Evolutionary conservation across 2,329 filamentous ascomycete genomes (phyloP), one percentile per base, ranked within the genome.

Genomic region (Microsporum canis): DNA sequence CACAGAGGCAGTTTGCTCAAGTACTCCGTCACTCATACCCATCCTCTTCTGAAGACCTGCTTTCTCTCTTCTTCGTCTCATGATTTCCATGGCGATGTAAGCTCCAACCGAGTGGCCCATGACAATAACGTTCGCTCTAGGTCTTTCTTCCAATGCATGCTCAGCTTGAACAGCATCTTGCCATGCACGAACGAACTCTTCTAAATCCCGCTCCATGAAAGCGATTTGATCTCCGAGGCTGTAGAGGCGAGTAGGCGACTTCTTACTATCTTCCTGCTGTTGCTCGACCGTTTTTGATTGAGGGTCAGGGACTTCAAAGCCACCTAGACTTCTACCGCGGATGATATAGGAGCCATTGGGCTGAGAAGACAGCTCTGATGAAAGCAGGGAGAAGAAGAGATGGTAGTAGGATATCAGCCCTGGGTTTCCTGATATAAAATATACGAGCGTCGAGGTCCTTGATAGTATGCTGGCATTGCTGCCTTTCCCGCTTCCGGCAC

Each of bases 101-200:
- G 83, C 77, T 29, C 88, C 88, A 0, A 91, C 85, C 0, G 87
- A 89, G 72, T 91, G 88, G 3, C 87, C 88, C 57, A 88, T 81
- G 14, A 91, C 74, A 5, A 89, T 78, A 17, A 90, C 81, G 57
- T 74, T 73, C 3, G 61, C 58, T 36, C 63, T 33, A 12, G 71
- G 65, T 51, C 55, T 61, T 60, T 43, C 53, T 57, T n/a, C 12
- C 12, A 14, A 17, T 29, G 5, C 57, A 31, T 34, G 43, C 23
- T 36, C 29, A 23, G 5, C 17, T 36, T 8, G 38, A 14, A 34
- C 17, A 1, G 66, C 61, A 2, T 69, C 66, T 55, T 66, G 65
- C 12, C 60, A 63, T 33, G 53, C 41, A 45, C 41, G 45, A 57
- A 79, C 72, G 8, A 79, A 65, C 1, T 71, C 63, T 14, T 74